Base-by-base conservation (phyloP, 2,329 filamentous ascomycete genomes). In the Neofusicoccum kwambonambiense region DNA sequence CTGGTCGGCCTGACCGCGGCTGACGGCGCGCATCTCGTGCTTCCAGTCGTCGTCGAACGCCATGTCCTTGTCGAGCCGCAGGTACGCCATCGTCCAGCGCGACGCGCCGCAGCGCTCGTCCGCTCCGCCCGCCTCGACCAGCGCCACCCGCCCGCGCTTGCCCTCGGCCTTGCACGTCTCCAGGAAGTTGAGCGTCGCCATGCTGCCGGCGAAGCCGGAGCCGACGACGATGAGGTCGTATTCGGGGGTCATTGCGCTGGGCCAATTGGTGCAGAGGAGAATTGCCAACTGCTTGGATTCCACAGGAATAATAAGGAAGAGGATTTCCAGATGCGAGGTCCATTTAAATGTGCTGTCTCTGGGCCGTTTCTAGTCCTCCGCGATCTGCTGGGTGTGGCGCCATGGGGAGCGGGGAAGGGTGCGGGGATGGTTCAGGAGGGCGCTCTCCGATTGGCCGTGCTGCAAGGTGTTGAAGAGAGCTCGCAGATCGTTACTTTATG, bases 51-150 rank as follows among this genome's bases (percentile, higher is more conserved):
- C 68, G 64, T 77, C 74, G 64, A 76, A 77, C 58, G 71, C 67
- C 17, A 76, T 68, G 62, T 79, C 70, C 65, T 75, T 75, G 69
- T 78, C 76, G 6, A 80, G 67, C n/a, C 76, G 70, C 7, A 80
- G 71, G 65, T 78, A 79, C 4, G 78, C 76, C 75, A 78, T 78
- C 3, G 77, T 79, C 78, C 77, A 79, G 57, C 76, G 71, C 8
- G 73, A 77, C 41, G 78, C 77, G 45, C 77, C 77, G 64, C 76
- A 78, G 64, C 77, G 74, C 67, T 79, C 78, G 34, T 74, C 76
- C 19, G 76, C 70, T 63, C 74, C 76, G 39, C 77, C 77, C 6
- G 75, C 76, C 67, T 80, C 78, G 41, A 80, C 72, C 31, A 79
- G 67, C 7, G 78, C 77, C 4, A 79, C 77, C n/a, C 71, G 74